Base-by-base conservation (phyloP, 805 yeast genomes). In the Teunomyces kruisii region DNA sequence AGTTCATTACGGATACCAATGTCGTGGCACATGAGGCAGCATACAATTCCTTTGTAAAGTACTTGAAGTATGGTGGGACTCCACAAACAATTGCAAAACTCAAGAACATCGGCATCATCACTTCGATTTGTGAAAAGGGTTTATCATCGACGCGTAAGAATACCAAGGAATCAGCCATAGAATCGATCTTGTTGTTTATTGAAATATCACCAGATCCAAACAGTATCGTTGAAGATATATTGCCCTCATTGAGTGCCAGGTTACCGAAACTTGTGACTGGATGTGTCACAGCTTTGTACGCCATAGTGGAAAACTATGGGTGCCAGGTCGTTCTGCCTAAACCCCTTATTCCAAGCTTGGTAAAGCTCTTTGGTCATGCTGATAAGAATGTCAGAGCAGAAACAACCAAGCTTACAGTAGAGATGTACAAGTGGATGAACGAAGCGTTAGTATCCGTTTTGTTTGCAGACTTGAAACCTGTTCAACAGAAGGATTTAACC, bases 11-110 rank as follows among this genome's bases (percentile, higher is more conserved):
- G 2, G 99, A 94, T 60, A 62, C 84, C 27, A 94, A 94, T 59
- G 97, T 90, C 14, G 94, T 86, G 13, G 96, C 98, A 0, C 96
- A 90, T 52, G 98, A 94, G 57, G 70, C 84, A 1, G 98, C 88
- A 4, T 68, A 89, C 15, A 61, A 67, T 3, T 75, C 86, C 6
- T 61, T 88, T 5, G 65, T 65, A 10, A 72, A 79, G 4, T 77
- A 79, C 55, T 65, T 86, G 35, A 78, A 79, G 54, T 76, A 63
- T 56, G 86, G 87, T 2, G 84, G 83, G 0, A 58, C 62, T 2
- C 45, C 77, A 0, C 54, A 59, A 2, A 74, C 61, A 3, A 68
- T 76, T 39, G 35, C 62, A 5, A 70, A 65, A 50, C 56, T 81
- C 15, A 74, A 80, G 49, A 52, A 58, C 9, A 56, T 62, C 9